A percentile compares a stretch with the other conserved stretches of the same genome.
Conservation (phyloP, 306 rosid genomes). For the Quillaja saponaria region DNA sequence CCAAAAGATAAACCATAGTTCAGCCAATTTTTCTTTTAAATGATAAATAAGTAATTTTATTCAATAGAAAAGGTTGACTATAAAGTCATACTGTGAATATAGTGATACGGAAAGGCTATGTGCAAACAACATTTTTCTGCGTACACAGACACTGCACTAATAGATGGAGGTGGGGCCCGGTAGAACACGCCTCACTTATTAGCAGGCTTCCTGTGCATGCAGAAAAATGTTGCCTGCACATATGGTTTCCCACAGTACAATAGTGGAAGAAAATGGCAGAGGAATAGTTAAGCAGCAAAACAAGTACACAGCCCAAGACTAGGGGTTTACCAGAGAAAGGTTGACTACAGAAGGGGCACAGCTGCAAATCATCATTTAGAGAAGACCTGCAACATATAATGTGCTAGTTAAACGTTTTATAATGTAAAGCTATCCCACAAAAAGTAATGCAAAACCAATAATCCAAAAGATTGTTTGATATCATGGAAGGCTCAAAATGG, state of each 20-base stretch:
- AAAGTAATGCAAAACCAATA: conserved; percentile 25
- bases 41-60: too few relatives aligned
- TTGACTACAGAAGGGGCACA: conserved; percentile 88
- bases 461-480: conserved; percentile 15
- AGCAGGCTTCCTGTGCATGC: too few relatives aligned
- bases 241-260: not conserved
- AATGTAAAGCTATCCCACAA: not conserved
- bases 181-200: too few relatives aligned
- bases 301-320: conserved; percentile 1
- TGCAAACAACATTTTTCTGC: too few relatives aligned
- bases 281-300: too few relatives aligned
- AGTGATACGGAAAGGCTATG: too few relatives aligned
- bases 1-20: not conserved
- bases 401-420: not conserved
- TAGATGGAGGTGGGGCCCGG: too few relatives aligned
- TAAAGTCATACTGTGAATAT: too few relatives aligned
- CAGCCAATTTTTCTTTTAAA: too few relatives aligned
- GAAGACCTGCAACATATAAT: conserved; percentile 60
- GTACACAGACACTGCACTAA: too few relatives aligned
- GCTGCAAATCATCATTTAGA: conserved; percentile 73
- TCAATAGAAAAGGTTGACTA: too few relatives aligned
- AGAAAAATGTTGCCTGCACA: too few relatives aligned
- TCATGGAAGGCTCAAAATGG: conserved; percentile 3
- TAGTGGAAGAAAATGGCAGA: not conserved
- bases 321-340: conserved; percentile 76